phyloP scores from a whole-genome alignment of 177 flowering plant genomes.

The Vitis hybrid region DNA sequence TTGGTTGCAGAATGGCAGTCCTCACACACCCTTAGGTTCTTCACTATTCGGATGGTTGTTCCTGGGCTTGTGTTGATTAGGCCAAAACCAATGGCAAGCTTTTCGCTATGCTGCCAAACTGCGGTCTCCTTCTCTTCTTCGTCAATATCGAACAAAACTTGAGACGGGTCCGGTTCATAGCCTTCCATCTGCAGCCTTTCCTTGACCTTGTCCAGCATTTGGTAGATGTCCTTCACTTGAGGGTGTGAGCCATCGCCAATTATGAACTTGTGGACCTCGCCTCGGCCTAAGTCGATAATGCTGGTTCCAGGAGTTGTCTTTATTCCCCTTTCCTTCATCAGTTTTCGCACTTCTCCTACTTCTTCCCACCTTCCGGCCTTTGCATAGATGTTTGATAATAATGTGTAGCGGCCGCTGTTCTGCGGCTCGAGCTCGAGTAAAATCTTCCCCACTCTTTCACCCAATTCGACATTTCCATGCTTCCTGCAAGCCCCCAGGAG shows the following conservation, averaged over 20 bases:
- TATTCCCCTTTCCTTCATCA: slow-evolving; percentile 48
- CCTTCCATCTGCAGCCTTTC: slow-evolving; percentile 35
- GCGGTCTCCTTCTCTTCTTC: slow-evolving; percentile 57
- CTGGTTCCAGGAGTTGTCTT: slow-evolving; percentile 49
- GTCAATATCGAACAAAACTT: slow-evolving; percentile 45
- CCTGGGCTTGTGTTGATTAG: slow-evolving; percentile 37
- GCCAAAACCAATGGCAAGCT: slow-evolving; percentile 51
- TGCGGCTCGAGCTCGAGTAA: slow-evolving; percentile 47
- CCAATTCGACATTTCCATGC: slow-evolving; percentile 42
- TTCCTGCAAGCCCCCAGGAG: slow-evolving; percentile 49
- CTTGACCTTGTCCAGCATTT: slow-evolving; percentile 34
- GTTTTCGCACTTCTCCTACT: slow-evolving; percentile 28
- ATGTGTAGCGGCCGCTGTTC: slow-evolving; percentile 48
- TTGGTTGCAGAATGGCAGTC: slow-evolving; percentile 52
- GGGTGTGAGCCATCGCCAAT: slow-evolving; percentile 49
- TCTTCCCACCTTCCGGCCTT: slow-evolving; percentile 58
- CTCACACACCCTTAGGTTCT: slow-evolving; percentile 51
- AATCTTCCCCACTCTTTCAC: slow-evolving; percentile 40
- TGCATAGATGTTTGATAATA: slow-evolving; percentile 54
- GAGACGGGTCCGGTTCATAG: slow-evolving; percentile 39
- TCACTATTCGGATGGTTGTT: slow-evolving; percentile 39
- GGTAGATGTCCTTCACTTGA: slow-evolving; percentile 32
- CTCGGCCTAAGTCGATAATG: slow-evolving; percentile 34
- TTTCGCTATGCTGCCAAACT: slow-evolving; percentile 46
- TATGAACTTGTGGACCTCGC: slow-evolving; percentile 42